Evolutionary conservation across 2,329 filamentous ascomycete species (phyloP).

Genomic region (Coniella lustricola): DNA sequence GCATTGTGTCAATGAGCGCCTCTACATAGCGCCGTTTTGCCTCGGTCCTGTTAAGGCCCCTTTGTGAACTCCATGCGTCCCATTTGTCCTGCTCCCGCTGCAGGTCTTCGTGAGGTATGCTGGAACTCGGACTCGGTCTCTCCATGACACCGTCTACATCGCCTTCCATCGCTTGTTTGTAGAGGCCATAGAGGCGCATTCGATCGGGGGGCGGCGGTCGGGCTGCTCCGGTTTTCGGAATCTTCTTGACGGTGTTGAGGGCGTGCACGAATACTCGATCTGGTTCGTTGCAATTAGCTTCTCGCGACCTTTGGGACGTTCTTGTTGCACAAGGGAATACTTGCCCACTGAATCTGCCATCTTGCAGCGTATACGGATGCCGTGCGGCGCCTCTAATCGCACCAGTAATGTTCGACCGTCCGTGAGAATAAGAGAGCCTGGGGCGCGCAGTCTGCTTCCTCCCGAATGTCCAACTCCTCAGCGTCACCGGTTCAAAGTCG

Average conservation of each 20-base stretch:
- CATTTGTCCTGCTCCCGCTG: conserved; percentile 62
- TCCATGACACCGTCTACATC: conserved; percentile 94
- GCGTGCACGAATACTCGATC: conserved; percentile 99
- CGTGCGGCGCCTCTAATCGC: no score
- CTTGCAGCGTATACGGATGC: no score
- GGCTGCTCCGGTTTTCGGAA: conserved; percentile 84
- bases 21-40: conserved; percentile 92
- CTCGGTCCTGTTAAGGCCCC: conserved; percentile 76
- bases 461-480: no score
- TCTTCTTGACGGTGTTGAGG: conserved; percentile 96
- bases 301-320: conserved; percentile 1
- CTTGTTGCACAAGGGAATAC: conserved; percentile 13
- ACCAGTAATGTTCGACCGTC: no score
- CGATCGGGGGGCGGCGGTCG: conserved; percentile 81
- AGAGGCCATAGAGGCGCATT: conserved; percentile 90
- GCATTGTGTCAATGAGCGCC: conserved; percentile 93
- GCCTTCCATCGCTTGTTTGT: conserved; percentile 99
- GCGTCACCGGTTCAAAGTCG: no score
- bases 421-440: background rate
- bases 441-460: no score
- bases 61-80: conserved; percentile 93
- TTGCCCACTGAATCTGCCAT: conserved; percentile 50
- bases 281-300: conserved; percentile 30
- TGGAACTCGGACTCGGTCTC: conserved; percentile 53
- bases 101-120: conserved; percentile 45